Evolutionary conservation across 1,284 basidiomycete species (phyloP).

Genomic region (Quambalaria eucalypti): DNA sequence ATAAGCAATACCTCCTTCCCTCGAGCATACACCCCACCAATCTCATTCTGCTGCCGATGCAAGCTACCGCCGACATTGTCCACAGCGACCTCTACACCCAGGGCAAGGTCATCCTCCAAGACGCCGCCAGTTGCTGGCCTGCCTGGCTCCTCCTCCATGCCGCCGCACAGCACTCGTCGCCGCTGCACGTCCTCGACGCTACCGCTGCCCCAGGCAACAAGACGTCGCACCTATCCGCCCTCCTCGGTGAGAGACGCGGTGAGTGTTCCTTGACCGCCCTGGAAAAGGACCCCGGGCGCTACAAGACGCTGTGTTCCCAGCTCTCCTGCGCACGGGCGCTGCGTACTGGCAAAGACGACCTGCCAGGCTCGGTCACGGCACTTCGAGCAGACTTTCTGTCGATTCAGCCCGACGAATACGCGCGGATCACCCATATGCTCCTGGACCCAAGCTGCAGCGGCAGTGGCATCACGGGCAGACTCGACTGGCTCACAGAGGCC

Average conservation of each 20-base stretch:
- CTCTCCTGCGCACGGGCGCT: constrained; percentile 14
- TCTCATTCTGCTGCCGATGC: constrained; percentile 67
- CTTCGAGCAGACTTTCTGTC: constrained; percentile 31
- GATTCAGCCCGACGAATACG: constrained; percentile 13
- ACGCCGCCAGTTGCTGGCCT: constrained; percentile 95
- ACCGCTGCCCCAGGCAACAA: constrained; percentile 98
- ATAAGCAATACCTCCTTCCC: constrained; percentile 37
- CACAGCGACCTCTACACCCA: constrained; percentile 53
- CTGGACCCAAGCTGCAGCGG: constrained; percentile 42
- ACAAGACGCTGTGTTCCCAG: constrained; percentile 15
- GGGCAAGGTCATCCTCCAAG: constrained; percentile 84
- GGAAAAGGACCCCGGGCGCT: constrained; percentile 23
- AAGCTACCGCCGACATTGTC: constrained; percentile 29
- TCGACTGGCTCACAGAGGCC: constrained; percentile 24
- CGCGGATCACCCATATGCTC: constrained; percentile 26
- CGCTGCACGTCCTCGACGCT: constrained; percentile 63
- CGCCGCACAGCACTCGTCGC: not conserved
- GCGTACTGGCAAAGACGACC: not conserved
- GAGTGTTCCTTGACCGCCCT: constrained; percentile 30
- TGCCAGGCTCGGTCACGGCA: constrained; percentile 9
- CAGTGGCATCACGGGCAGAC: constrained; percentile 36
- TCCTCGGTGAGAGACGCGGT: too few relatives aligned
- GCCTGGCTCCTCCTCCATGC: constrained; percentile 56
- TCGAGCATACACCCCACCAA: constrained; percentile 59
- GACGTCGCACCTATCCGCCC: constrained; percentile 80